Base-by-base conservation (phyloP, 2,329 filamentous ascomycete genomes). In the Intubia oerlemansii region DNA sequence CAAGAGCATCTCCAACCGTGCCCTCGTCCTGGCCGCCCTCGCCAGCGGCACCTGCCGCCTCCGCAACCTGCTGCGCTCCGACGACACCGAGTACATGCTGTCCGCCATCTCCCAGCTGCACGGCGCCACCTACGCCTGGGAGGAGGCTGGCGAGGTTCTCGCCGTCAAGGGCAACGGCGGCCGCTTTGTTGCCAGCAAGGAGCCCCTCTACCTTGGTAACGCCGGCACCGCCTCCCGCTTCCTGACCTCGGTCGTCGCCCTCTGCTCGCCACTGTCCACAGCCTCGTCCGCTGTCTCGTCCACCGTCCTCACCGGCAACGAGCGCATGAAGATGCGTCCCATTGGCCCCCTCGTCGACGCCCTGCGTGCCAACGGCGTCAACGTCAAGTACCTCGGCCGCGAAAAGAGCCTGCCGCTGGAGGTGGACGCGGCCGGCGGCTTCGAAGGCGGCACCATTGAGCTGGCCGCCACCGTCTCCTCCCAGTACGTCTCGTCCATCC, bases 61-160 rank as follows among this genome's bases (percentile, higher is more conserved):
- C 48, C 84, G 69, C 49, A 95, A 98, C 42, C 57, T 98, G 18
- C 63, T 98, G 9, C 85, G 93, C 51, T 95, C 88, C 0, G 88
- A 95, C 42, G 88, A 98, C 45, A 92, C 84, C 0, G 81, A 95
- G 48, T 88, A 80, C 50, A 98, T 98, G 88, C 59, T 98, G 25
- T 81, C 81, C 32, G 85, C 88, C n/a, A 71, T 98, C 32, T 65
- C 67, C 16, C 72, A 74, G 42, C 65, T 98, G 15, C 73, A 78
- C 18, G 88, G 84, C 17, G 85, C 84, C 12, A 76, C 75, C 1
- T 95, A 90, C 52, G 67, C 73, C 1, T 98, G 85, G 85, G 81
- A 93, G 50, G 78, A 93, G 29, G 77, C 82, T 32, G 88, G 88
- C n/a, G 79, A 88, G 41, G 71, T 88, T 7, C 62, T 98, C 17